Evolutionary conservation across 2,329 filamentous ascomycete species (phyloP).

Genomic region (Botrytis tulipae): DNA sequence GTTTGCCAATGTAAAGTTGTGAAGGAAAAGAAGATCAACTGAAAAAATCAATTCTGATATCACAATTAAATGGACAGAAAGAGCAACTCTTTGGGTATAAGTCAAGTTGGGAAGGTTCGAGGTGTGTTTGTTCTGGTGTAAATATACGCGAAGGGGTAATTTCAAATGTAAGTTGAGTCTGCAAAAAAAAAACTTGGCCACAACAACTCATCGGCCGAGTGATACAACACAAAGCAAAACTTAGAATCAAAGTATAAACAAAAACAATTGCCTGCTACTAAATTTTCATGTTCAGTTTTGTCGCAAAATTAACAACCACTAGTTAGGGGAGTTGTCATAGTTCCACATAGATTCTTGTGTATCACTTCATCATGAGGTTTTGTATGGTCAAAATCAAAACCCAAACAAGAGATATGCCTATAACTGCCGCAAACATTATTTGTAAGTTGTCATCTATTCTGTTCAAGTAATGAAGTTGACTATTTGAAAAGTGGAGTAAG

Average conservation of each 20-base stretch:
- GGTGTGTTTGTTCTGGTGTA: neutral
- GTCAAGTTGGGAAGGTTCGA: constrained; percentile 3
- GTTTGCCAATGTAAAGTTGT: constrained; percentile 23
- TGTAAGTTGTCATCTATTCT: neutral
- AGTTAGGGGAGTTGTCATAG: neutral
- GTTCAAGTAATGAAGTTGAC: neutral
- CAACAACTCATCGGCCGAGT: neutral
- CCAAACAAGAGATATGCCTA: neutral
- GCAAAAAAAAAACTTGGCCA: neutral
- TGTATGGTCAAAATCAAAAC: neutral
- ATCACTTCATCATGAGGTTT: neutral
- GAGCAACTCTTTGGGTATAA: neutral
- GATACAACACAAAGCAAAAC: neutral
- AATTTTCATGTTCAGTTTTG: neutral
- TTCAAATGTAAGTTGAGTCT: neutral
- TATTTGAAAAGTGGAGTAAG: neutral
- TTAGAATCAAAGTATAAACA: neutral
- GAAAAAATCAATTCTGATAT: neutral
- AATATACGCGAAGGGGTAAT: constrained; percentile 1
- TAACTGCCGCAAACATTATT: neutral
- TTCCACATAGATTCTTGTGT: neutral
- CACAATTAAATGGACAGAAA: neutral
- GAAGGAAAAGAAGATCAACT: neutral
- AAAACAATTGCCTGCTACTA: neutral
- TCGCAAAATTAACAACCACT: neutral